Evolutionary conservation across 768 basidiomycete genomes (phyloP), one percentile per base, ranked within the genome.

Genomic region (Leucosporidium yakuticum): DNA sequence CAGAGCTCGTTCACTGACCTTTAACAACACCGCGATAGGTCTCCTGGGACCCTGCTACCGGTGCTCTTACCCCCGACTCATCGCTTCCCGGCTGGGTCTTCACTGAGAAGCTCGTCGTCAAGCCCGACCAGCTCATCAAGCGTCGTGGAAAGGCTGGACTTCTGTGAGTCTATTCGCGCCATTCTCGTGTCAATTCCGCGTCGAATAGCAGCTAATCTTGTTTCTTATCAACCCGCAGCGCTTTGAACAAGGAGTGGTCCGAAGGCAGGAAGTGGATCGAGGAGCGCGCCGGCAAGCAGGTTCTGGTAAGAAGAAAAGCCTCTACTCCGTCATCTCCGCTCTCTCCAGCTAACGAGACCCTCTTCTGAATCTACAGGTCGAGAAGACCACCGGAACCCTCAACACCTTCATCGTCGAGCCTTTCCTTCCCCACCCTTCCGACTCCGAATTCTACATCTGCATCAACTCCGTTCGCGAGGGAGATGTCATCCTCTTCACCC

Each of bases 91-190:
- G 83, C 75, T 93, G 90, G 91, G 88, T 93, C 47, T 87, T 85
- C 81, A 85, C 81, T 73, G 74, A 79, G 74, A 90, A 91, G 83
- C 90, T 95, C 79, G 93, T 96, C 76, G 93, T 87, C 23, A 96
- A 96, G 82, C 93, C 93, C 27, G 93, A 95, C 82, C 93, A 96
- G 82, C 88, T 98, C 80, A 98, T 98, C 86, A 99, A 98, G 84
- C 89, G 96, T 73, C 90, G 96, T 70, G 96, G 96, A 77, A 99
- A 99, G 85, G 92, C 92, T 27, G 96, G 96, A 73, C 85, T 99
- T 20, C 85, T 99, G 71, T 73, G 34, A 60, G 71, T 62, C 31
- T 32, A 19, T 23, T 8, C 7, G 20, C 23, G 12, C 4, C 2
- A 31, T 29, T 7, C 44, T 20, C 51, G 9, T 20, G 2, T 6